Conservation (phyloP, 2,329 filamentous ascomycete genomes). For the Cladosporium sp. region DNA sequence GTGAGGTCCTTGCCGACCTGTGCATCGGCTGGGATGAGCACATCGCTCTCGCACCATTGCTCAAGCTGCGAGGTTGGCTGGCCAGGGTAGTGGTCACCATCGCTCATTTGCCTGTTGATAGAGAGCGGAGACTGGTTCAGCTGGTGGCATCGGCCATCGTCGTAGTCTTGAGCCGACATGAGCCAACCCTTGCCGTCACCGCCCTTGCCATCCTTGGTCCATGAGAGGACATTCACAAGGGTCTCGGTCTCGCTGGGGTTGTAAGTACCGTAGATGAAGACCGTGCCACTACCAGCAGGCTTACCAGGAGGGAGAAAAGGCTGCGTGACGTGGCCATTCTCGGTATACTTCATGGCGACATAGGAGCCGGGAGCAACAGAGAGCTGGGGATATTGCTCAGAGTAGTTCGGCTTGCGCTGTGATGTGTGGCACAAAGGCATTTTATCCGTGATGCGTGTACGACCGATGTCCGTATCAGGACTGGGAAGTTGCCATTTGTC, state of each 20-base stretch:
- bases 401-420: constrained; percentile 55
- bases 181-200: constrained; percentile 75
- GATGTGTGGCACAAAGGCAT: constrained; percentile 61
- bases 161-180: constrained; percentile 73
- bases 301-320: constrained; percentile 40
- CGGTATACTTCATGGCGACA: constrained; percentile 47
- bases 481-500: constrained; percentile 62
- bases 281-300: constrained; percentile 40
- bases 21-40: constrained; percentile 67
- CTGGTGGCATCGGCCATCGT: constrained; percentile 89
- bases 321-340: constrained; percentile 48
- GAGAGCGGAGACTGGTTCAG: constrained; percentile 60
- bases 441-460: constrained; percentile 44
- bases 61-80: constrained; percentile 43
- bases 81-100: constrained; percentile 53
- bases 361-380: constrained; percentile 47
- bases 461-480: constrained; percentile 35
- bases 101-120: constrained; percentile 53
- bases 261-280: constrained; percentile 49
- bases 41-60: constrained; percentile 75
- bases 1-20: constrained; percentile 62
- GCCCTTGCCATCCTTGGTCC: constrained; percentile 76
- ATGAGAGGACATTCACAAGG: constrained; percentile 65
- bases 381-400: constrained; percentile 62
- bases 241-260: constrained; percentile 51